A percentile compares a stretch with the other conserved stretches of the same genome.
phyloP scores from a whole-genome alignment of 2,329 filamentous ascomycete genomes.

The Calycina herbarum region DNA sequence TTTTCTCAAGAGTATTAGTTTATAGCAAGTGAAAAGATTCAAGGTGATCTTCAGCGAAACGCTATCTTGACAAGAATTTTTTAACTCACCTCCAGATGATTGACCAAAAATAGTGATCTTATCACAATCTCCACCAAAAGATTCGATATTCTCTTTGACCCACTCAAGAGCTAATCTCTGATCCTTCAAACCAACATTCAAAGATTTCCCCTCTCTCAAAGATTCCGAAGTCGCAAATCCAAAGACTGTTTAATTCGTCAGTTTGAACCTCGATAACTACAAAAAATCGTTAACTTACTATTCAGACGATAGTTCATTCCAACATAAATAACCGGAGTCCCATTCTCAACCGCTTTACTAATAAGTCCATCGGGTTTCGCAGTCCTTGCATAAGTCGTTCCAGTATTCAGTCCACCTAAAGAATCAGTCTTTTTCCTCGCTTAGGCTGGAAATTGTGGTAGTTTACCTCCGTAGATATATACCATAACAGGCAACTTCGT shows the following conservation, averaged over 20 bases:
- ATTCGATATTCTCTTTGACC: conserved; percentile 57
- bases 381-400: conserved; percentile 21
- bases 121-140: conserved; percentile 57
- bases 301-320: conserved; percentile 54
- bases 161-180: conserved; percentile 58
- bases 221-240: conserved; percentile 66
- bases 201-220: conserved; percentile 36
- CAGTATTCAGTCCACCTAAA: conserved; percentile 21
- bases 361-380: conserved; percentile 46
- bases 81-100: conserved; percentile 48
- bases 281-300: conserved; percentile 16
- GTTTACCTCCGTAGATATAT: conserved; percentile 64
- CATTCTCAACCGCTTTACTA: conserved; percentile 46
- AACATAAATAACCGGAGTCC: conserved; percentile 54
- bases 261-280: neutral
- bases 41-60: too few species aligned
- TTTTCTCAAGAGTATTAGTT: neutral
- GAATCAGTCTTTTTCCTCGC: neutral
- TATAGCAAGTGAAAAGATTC: neutral
- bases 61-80: conserved; percentile 19
- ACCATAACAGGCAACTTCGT: conserved; percentile 64
- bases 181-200: conserved; percentile 47
- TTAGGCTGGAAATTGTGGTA: too few species aligned
- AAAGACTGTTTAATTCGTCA: conserved; percentile 48
- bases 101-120: conserved; percentile 63